Conservation (phyloP, 176 grass and related monocot genomes). For the Cenchrus americanus region DNA sequence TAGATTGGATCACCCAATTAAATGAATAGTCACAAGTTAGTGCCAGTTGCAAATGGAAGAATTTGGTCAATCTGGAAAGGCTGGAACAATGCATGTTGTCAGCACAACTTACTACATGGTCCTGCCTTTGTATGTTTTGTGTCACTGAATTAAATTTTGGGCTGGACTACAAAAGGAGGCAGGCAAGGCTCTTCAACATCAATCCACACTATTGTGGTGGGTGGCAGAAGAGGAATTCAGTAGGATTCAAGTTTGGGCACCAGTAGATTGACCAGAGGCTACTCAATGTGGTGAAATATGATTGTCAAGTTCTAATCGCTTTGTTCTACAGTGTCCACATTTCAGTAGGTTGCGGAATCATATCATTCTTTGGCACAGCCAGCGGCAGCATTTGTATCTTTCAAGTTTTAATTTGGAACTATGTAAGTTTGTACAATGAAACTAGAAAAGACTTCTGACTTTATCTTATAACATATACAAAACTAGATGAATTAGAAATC, state of each 20-base stretch:
- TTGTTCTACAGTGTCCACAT: not conserved
- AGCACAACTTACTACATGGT: not conserved
- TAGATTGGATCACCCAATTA: not conserved
- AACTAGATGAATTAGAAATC: not conserved
- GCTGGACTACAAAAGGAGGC: not conserved
- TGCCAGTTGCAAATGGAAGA: not conserved
- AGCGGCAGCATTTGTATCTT: too few relatives aligned
- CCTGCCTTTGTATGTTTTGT: not conserved
- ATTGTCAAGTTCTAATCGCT: not conserved
- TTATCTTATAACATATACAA: not conserved
- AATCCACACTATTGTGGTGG: not conserved
- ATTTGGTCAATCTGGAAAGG: not conserved
- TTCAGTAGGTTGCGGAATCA: not conserved
- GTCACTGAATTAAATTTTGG: not conserved
- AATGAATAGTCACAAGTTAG: not conserved
- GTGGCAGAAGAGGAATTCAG: not conserved
- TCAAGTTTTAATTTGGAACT: not conserved
- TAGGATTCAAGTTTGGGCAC: not conserved
- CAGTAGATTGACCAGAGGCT: not conserved
- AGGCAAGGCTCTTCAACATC: not conserved
- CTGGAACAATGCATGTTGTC: not conserved
- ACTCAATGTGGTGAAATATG: constrained; percentile 1
- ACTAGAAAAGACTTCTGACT: not conserved
- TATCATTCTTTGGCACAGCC: too few relatives aligned
- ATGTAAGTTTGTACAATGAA: constrained; percentile 1